Evolutionary conservation across 2,329 filamentous ascomycete genomes (phyloP), one percentile per base, ranked within the genome.

Genomic region (Cladosporium sphaerospermum): DNA sequence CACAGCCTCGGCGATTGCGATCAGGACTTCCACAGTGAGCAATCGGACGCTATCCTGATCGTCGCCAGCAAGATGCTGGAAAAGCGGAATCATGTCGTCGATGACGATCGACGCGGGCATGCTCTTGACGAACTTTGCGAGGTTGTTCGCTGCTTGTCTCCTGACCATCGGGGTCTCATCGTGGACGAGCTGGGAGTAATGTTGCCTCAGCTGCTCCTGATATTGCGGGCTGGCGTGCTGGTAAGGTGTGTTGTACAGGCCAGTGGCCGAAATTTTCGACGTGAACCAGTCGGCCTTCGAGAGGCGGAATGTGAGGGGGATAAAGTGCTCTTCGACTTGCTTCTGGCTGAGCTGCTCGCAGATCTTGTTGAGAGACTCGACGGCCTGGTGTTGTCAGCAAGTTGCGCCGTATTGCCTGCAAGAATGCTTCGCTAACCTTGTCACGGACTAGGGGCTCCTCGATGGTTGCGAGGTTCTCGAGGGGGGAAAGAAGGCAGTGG

Each of bases 231-330:
- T 86, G 56, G 93, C 89, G 78, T 95, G 95, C 66, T 85, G 86
- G 78, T 99, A 99, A 60, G 93, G 92, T 45, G 85, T 83, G 69
- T 88, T 93, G 77, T 92, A 99, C 58, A 99, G 86, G 58, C 93
- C 93, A 60, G 92, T 96, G 58, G 92, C 93, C 32, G 93, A 99
- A 60, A 99, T 93, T 77, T 97, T 99, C 60, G 93, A 97, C 54
- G 93, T 99, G 74, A 99, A 99, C 93, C 93, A 99, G 75, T 99
- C 93, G 74, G 93, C 93, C 81, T 97, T 99, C 61, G 93, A 95
- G 57, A 99, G 88, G 69, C 93, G 89, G 67, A 95, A 83, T 56
- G 91, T 91, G 67, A 99, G 85, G 57, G 93, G 93, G 63, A 99
- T 92, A 76, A 97, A 97, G 74, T 91, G 88, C 67, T 96, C 89